Evolutionary conservation across 345 rosid genomes (phyloP).

Genomic region (Punica granatum): DNA sequence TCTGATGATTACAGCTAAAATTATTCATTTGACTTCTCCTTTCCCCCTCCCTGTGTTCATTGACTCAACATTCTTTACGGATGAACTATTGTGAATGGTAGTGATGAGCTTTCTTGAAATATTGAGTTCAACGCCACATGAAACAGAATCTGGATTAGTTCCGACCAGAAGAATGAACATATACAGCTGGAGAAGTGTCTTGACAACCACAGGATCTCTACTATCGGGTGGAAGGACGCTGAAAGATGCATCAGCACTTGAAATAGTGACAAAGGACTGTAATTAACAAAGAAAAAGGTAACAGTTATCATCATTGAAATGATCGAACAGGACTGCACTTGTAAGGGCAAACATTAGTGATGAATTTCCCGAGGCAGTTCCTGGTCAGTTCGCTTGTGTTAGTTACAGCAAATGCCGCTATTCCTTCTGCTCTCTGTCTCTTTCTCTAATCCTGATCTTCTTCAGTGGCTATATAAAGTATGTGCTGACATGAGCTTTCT

Average conservation of each 20-base stretch:
- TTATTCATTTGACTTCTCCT: neutral
- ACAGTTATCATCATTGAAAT: neutral
- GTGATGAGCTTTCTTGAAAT: neutral
- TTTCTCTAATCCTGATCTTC: neutral
- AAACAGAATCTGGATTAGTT: neutral
- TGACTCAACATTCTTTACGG: neutral
- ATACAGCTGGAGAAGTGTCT: neutral
- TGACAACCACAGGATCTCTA: neutral
- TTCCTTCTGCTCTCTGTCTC: neutral
- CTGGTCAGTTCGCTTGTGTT: neutral
- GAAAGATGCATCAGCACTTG: neutral
- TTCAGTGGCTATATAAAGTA: neutral
- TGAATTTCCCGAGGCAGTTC: neutral
- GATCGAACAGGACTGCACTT: neutral
- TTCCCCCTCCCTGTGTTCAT: neutral
- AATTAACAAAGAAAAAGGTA: neutral
- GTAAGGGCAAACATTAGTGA: neutral
- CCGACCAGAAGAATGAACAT: neutral
- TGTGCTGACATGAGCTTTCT: neutral
- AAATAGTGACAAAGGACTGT: neutral
- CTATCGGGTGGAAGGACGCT: neutral
- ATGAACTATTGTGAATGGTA: neutral
- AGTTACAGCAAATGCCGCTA: neutral
- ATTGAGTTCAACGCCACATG: neutral
- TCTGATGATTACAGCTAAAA: conserved; percentile 27